Evolutionary conservation across 768 basidiomycete species (phyloP).

Genomic region (Suillus subluteus): DNA sequence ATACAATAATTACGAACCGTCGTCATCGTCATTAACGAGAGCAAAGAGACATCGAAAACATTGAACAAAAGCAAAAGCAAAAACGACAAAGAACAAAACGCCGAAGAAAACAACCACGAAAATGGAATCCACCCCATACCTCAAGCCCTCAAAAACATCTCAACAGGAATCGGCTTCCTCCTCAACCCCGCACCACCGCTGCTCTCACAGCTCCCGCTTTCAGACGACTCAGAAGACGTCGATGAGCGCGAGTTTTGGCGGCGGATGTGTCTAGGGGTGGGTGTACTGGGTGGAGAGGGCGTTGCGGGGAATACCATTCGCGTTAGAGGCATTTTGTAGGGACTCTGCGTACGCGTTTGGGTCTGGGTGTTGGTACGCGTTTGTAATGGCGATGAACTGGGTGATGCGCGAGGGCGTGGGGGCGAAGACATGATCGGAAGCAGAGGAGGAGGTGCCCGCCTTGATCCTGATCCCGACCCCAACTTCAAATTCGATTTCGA

Average conservation of each 20-base stretch:
- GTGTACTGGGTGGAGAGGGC: neutral
- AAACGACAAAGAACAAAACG: neutral
- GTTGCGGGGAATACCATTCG: neutral
- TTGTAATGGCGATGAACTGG: neutral
- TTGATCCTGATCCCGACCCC: neutral
- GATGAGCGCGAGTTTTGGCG: neutral
- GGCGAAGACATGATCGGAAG: constrained; percentile 12
- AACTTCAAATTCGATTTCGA: constrained; percentile 1
- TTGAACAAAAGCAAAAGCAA: neutral
- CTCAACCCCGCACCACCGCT: constrained; percentile 48
- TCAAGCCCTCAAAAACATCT: constrained; percentile 52
- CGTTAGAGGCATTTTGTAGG: neutral
- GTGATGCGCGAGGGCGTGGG: neutral
- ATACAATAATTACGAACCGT: neutral
- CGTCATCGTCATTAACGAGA: neutral
- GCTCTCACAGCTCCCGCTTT: constrained; percentile 43
- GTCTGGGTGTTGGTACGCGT: neutral
- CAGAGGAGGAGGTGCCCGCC: neutral
- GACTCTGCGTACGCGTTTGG: neutral
- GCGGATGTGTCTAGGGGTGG: constrained; percentile 7
- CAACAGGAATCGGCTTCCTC: constrained; percentile 67
- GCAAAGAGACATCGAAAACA: neutral
- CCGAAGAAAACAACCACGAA: neutral
- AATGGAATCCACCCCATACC: neutral
- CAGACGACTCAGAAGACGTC: constrained; percentile 35